phyloP scores from a whole-genome alignment of 2,329 filamentous ascomycete species.

The Phialophora expanda region DNA sequence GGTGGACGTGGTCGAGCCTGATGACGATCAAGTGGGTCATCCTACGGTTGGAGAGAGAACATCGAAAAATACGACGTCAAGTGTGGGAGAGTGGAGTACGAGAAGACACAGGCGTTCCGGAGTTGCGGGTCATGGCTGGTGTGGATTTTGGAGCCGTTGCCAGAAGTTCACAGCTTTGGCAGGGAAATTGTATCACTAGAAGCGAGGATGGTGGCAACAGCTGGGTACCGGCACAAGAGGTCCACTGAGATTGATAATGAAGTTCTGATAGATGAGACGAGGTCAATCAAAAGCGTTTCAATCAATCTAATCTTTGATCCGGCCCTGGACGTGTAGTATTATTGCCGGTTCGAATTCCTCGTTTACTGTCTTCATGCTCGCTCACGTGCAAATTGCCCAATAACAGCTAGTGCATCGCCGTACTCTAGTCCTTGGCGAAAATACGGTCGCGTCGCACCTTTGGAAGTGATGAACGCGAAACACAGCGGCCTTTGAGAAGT shows the following conservation, averaged over 20 bases:
- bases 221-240: conserved; percentile 34
- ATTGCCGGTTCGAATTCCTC: not conserved
- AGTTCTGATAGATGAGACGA: conserved; percentile 25
- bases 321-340: no score
- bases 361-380: not conserved
- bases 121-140: conserved; percentile 39
- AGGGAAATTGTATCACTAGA: conserved; percentile 30
- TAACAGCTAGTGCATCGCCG: not conserved
- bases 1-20: conserved; percentile 52
- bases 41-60: conserved; percentile 49
- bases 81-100: conserved; percentile 27
- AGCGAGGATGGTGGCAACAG: conserved; percentile 14
- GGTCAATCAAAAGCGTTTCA: conserved; percentile 28
- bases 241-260: conserved; percentile 30
- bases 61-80: conserved; percentile 43
- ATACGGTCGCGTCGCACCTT: conserved; percentile 6
- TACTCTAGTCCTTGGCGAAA: not conserved
- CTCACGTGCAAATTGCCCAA: not conserved
- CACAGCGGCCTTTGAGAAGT: not conserved
- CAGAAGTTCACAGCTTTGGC: conserved; percentile 51
- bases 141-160: conserved; percentile 46
- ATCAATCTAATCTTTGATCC: not conserved
- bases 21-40: conserved; percentile 55
- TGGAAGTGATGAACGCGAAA: conserved; percentile 4
- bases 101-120: conserved; percentile 20